Evolutionary conservation across 2,329 filamentous ascomycete genomes (phyloP), one percentile per base, ranked within the genome.

Genomic region (Aureobasidium namibiae): DNA sequence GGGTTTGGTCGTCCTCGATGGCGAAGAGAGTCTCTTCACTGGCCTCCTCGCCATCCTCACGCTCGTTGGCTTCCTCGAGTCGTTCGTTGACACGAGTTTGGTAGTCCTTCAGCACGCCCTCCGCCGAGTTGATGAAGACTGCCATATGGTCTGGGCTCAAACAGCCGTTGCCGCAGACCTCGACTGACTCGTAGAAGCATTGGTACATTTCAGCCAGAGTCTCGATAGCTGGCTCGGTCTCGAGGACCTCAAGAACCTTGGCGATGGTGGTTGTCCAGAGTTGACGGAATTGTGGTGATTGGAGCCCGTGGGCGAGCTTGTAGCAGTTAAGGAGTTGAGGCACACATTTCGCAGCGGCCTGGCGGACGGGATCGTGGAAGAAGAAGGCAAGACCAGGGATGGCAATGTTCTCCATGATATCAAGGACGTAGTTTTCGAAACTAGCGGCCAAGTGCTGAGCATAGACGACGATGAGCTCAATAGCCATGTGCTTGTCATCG

Each of bases 401-500:
- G 1, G 92, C 92, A 70, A 99, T 95, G 75, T 94, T 94, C 73
- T 96, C 90, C 88, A 97, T 94, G 61, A 96, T 95, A 61, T 95
- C 87, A 45, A 86, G 80, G 56, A 96, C 92, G 65, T 95, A 97
- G 1, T 89, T 90, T 57, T 94, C 91, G 70, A 99, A 99, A 31
- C 89, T 84, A 23, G 82, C 90, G 71, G 96, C 90, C n/a, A 99
- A 82, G 26, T 96, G 92, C 72, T 96, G 91, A 1, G 94, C 92
- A 70, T 99, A 99, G 63, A 99, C 92, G 48, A 95, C 92, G 62
- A 99, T 88, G 56, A 99, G 84, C 75, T 99, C 94, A 64, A 99
- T 97, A n/a, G 94, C 94, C 83, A 96, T 96, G 74, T 97, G 92
- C 79, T 99, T 99, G 76, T 99, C 94, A 68, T 99, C 94, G 73